These are phyloP conservation scores for Saprolegnia diclina DNA, from an alignment of 352 stramenopile genomes.

Conservation along the genomic window DNA sequence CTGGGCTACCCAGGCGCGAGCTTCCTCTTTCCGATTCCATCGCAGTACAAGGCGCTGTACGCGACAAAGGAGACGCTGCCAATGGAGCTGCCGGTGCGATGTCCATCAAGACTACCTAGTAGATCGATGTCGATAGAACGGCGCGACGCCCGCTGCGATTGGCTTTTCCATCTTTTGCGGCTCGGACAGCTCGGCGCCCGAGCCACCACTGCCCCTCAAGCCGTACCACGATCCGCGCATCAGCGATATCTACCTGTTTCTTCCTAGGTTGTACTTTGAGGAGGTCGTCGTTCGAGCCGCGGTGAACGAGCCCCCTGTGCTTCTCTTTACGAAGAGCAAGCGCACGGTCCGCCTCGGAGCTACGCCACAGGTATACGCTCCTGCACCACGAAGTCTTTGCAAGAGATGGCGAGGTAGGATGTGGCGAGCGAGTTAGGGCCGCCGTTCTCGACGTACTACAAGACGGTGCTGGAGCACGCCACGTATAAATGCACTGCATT, in stretches of 20 bases:
- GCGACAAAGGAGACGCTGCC: constrained; percentile 68
- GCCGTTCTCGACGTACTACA: constrained; percentile 71
- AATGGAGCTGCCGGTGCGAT: constrained; percentile 66
- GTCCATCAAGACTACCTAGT: neutral
- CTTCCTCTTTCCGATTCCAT: constrained; percentile 72
- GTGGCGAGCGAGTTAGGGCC: constrained; percentile 70
- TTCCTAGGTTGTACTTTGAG: constrained; percentile 69
- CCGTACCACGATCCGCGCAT: constrained; percentile 33
- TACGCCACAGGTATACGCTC: constrained; percentile 54
- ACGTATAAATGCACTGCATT: too few relatives aligned
- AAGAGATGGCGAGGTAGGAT: constrained; percentile 35
- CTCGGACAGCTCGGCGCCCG: constrained; percentile 38
- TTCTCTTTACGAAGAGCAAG: constrained; percentile 55
- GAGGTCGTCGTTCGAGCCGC: constrained; percentile 50
- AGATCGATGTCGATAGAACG: constrained; percentile 41
- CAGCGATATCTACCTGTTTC: neutral
- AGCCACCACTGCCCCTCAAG: constrained; percentile 40
- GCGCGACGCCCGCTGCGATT: constrained; percentile 60
- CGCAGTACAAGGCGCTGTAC: constrained; percentile 66
- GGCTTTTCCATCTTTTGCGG: constrained; percentile 65
- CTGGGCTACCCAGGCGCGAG: constrained; percentile 66
- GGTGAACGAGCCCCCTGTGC: constrained; percentile 33
- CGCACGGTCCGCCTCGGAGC: constrained; percentile 67
- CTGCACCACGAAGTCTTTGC: neutral
- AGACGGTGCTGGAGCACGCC: constrained; percentile 64